These are phyloP conservation scores for Penicillium sp. DNA, from an alignment of 2,329 filamentous ascomycete species.

Conservation along the genomic window DNA sequence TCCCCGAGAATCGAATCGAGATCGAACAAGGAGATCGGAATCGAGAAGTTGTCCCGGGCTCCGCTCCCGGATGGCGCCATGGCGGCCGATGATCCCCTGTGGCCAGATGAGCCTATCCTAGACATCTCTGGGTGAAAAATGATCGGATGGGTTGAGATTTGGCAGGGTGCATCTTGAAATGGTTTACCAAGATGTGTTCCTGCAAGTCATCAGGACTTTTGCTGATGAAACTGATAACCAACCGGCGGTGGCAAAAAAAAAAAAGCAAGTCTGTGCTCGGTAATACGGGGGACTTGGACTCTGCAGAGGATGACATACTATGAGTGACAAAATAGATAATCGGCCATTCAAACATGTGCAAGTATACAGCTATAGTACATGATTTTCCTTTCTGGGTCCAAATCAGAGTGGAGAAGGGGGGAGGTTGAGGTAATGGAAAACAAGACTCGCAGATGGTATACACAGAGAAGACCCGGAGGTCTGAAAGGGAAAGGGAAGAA, in stretches of 20 bases:
- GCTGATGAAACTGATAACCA: background rate
- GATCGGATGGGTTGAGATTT: background rate
- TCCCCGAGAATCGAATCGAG: constrained; percentile 12
- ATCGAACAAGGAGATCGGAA: constrained; percentile 7
- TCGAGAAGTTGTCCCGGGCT: constrained; percentile 20
- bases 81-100: constrained; percentile 21
- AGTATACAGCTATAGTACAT: constrained; percentile 37
- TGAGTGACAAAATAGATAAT: background rate
- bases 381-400: constrained; percentile 20
- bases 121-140: background rate
- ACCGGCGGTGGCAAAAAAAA: constrained; percentile 31
- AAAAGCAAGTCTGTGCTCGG: constrained; percentile 8
- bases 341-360: constrained; percentile 29
- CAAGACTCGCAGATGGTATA: constrained; percentile 30
- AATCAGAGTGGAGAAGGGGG: constrained; percentile 35
- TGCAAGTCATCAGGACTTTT: constrained; percentile 5
- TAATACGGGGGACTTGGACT: background rate
- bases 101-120: constrained; percentile 9
- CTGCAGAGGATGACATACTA: background rate
- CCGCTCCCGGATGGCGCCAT: constrained; percentile 37
- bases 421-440: constrained; percentile 12
- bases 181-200: constrained; percentile 6
- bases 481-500: constrained; percentile 13
- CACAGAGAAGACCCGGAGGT: constrained; percentile 27
- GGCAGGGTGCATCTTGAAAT: background rate